Percentiles rank a stretch among this genome's conserved stretches.
Conservation (phyloP, 768 basidiomycete genomes). For the Phylloporus scabripes region DNA sequence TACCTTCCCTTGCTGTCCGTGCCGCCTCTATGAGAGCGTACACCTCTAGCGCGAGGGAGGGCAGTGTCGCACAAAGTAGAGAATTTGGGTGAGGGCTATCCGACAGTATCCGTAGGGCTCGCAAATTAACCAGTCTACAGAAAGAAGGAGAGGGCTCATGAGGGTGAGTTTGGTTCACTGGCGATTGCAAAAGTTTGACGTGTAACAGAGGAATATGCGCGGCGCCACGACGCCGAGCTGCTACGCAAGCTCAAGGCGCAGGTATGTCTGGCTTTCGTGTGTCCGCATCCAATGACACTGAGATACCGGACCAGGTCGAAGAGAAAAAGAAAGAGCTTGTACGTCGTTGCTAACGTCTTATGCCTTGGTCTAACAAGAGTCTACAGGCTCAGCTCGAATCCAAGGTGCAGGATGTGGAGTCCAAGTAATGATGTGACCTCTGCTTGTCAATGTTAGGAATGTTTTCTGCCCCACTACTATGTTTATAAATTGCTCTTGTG, state of each 20-base stretch:
- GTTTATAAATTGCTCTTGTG: neutral
- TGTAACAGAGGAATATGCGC: conserved; percentile 56
- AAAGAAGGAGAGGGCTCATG: conserved; percentile 70
- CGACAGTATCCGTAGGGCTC: neutral
- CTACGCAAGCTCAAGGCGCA: conserved; percentile 53
- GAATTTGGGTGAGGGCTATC: conserved; percentile 50
- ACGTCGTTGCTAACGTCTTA: conserved; percentile 16
- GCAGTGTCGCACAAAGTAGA: conserved; percentile 55
- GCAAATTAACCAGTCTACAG: conserved; percentile 31
- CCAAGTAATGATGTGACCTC: conserved; percentile 17
- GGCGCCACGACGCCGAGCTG: conserved; percentile 51
- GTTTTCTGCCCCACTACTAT: too few relatives aligned
- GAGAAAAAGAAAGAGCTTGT: conserved; percentile 31
- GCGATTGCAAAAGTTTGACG: neutral
- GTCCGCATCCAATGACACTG: neutral
- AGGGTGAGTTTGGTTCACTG: conserved; percentile 36
- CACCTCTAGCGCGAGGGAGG: conserved; percentile 42
- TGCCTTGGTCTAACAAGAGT: conserved; percentile 10
- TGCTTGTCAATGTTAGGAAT: too few relatives aligned
- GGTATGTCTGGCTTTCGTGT: conserved; percentile 33
- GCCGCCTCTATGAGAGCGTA: conserved; percentile 31
- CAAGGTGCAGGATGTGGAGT: conserved; percentile 18
- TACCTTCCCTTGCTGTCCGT: conserved; percentile 35
- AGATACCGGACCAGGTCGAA: conserved; percentile 21
- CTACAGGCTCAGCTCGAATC: conserved; percentile 29